Evolutionary conservation across 1,284 basidiomycete genomes (phyloP).

Genomic region (Rhodotorula sp.): DNA sequence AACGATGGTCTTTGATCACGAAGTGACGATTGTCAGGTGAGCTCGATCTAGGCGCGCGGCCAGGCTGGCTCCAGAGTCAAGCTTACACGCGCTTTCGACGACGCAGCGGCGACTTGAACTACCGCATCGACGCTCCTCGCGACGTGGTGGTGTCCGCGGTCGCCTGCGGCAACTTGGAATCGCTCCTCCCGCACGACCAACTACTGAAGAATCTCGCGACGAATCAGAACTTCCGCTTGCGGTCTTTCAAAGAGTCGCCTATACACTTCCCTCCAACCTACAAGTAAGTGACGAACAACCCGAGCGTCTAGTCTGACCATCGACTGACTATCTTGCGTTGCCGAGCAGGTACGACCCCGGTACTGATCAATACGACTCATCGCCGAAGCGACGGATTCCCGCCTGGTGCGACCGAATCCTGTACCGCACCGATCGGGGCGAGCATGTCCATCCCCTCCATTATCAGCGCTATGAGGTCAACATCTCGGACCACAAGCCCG

Average conservation of each 20-base stretch:
- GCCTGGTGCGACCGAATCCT: constrained; percentile 98
- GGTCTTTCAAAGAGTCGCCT: constrained; percentile 76
- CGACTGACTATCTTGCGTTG: constrained; percentile 64
- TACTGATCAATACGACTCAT: constrained; percentile 84
- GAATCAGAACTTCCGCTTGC: constrained; percentile 87
- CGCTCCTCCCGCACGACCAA: constrained; percentile 78
- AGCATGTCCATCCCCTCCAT: constrained; percentile 27
- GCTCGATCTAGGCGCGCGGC: no score
- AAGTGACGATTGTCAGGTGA: constrained; percentile 72
- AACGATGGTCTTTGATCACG: constrained; percentile 90
- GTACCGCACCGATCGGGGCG: constrained; percentile 49
- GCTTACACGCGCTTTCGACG: neutral
- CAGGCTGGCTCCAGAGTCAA: no score
- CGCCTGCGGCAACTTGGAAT: constrained; percentile 51
- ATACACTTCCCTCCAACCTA: constrained; percentile 87
- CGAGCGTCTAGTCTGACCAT: constrained; percentile 73
- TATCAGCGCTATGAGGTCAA: constrained; percentile 75
- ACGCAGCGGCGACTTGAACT: constrained; percentile 74
- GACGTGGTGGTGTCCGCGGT: constrained; percentile 73
- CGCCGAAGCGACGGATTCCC: constrained; percentile 92
- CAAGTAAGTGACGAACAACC: constrained; percentile 69
- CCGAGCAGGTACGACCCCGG: constrained; percentile 56
- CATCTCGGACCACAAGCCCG: constrained; percentile 76
- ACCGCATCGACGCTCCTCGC: constrained; percentile 86
- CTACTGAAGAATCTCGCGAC: constrained; percentile 77